Evolutionary conservation across 1,284 basidiomycete species (phyloP).

Genomic region (Cutaneotrichosporon arboriforme): DNA sequence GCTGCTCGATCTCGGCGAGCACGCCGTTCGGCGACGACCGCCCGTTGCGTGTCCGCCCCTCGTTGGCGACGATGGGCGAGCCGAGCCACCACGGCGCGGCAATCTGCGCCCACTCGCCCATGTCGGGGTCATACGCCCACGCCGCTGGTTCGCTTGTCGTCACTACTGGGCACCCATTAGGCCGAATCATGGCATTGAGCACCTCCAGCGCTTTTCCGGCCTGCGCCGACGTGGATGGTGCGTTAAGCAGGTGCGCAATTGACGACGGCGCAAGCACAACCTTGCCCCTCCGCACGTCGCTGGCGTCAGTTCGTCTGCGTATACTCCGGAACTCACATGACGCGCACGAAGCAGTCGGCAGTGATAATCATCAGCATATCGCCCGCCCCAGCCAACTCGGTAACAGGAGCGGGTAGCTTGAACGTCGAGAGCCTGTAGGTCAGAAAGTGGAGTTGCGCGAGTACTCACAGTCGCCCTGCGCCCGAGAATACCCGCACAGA

Average conservation of each 20-base stretch:
- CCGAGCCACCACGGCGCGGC: constrained; percentile 69
- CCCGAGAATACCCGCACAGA: constrained; percentile 70
- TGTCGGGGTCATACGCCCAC: constrained; percentile 65
- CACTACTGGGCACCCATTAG: constrained; percentile 71
- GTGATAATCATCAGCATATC: constrained; percentile 67
- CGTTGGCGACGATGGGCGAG: constrained; percentile 12
- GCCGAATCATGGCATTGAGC: constrained; percentile 59
- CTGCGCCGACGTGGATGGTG: constrained; percentile 42
- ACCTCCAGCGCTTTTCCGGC: constrained; percentile 17
- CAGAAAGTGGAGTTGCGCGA: not conserved
- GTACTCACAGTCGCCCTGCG: constrained; percentile 64
- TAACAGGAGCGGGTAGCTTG: constrained; percentile 64
- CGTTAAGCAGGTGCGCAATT: constrained; percentile 56
- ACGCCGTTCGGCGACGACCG: constrained; percentile 5
- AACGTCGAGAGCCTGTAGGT: constrained; percentile 59
- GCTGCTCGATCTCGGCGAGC: constrained; percentile 27
- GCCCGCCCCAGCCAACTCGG: constrained; percentile 62
- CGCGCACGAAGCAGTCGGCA: constrained; percentile 61
- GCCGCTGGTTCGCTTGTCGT: constrained; percentile 66
- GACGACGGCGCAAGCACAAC: constrained; percentile 63
- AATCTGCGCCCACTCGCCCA: constrained; percentile 65
- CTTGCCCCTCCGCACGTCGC: constrained; percentile 64
- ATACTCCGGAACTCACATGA: constrained; percentile 56
- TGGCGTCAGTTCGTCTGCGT: constrained; percentile 35
- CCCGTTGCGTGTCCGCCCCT: constrained; percentile 7